These are phyloP conservation scores for Apiospora arundinis DNA, from an alignment of 2,329 filamentous ascomycete species.

Conservation along the genomic window DNA sequence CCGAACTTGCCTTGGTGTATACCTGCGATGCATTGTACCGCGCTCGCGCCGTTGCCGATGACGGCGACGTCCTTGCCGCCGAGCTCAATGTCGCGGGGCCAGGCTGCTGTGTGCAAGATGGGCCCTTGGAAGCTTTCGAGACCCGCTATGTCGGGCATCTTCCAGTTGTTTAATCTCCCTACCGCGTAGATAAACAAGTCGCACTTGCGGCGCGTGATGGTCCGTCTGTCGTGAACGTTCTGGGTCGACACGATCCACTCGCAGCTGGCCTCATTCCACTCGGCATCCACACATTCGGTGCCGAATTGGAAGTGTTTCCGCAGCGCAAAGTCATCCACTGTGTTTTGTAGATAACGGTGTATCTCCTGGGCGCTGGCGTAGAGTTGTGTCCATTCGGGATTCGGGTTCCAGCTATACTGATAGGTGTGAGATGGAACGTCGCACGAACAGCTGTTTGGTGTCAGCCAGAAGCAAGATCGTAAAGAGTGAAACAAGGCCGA, in stretches of 20 bases:
- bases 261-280: constrained; percentile 51
- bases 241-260: constrained; percentile 45
- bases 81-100: constrained; percentile 48
- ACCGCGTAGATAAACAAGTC: constrained; percentile 49
- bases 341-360: constrained; percentile 50
- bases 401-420: constrained; percentile 61
- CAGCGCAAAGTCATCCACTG: constrained; percentile 54
- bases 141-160: constrained; percentile 51
- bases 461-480: not conserved
- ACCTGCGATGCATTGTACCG: constrained; percentile 58
- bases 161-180: constrained; percentile 49
- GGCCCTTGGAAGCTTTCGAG: constrained; percentile 49
- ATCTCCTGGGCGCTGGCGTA: constrained; percentile 48
- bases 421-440: constrained; percentile 60
- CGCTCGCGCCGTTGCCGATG: constrained; percentile 58
- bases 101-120: constrained; percentile 50
- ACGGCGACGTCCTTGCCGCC: constrained; percentile 54
- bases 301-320: constrained; percentile 48
- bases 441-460: not conserved
- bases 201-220: constrained; percentile 42
- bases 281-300: constrained; percentile 50
- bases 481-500: not conserved
- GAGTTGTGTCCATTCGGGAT: constrained; percentile 58
- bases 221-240: constrained; percentile 43
- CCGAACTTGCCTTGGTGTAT: constrained; percentile 49